phyloP scores from a whole-genome alignment of 306 rosid genomes.

The Quercus ilex region DNA sequence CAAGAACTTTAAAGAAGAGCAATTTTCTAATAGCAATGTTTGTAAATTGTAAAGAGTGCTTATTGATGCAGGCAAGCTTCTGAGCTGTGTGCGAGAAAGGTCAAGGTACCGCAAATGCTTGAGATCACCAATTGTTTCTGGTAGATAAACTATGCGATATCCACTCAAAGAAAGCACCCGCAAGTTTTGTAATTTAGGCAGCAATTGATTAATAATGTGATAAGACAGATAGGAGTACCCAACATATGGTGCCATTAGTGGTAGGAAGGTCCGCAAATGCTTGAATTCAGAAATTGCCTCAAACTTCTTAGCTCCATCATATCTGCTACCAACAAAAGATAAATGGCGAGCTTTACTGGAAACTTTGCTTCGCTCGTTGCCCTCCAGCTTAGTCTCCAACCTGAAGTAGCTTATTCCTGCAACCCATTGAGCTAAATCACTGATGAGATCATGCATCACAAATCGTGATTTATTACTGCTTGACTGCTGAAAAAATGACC shows the following conservation, averaged over 20 bases:
- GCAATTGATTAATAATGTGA: neutral
- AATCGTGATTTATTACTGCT: neutral
- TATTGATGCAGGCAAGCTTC: neutral
- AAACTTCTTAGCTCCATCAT: too few species aligned
- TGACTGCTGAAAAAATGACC: neutral
- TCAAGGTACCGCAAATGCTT: slow-evolving; percentile 13
- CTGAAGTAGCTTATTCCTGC: neutral
- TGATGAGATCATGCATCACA: neutral
- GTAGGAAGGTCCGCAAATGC: too few species aligned
- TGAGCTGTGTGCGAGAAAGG: neutral
- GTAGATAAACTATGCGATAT: neutral
- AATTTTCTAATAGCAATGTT: neutral
- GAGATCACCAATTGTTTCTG: neutral
- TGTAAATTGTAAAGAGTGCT: slow-evolving; percentile 7
- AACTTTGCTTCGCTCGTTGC: neutral
- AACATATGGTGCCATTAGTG: too few species aligned
- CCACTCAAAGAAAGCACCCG: neutral
- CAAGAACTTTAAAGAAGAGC: neutral
- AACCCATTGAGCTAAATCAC: neutral
- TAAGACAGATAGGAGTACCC: too few species aligned
- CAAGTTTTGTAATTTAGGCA: neutral
- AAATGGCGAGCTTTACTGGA: neutral
- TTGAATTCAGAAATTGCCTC: too few species aligned
- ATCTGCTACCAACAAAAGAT: too few species aligned
- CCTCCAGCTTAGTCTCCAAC: too few species aligned